These are phyloP conservation scores for Mycena chlorophos DNA, from an alignment of 768 basidiomycete genomes.

Conservation along the genomic window DNA sequence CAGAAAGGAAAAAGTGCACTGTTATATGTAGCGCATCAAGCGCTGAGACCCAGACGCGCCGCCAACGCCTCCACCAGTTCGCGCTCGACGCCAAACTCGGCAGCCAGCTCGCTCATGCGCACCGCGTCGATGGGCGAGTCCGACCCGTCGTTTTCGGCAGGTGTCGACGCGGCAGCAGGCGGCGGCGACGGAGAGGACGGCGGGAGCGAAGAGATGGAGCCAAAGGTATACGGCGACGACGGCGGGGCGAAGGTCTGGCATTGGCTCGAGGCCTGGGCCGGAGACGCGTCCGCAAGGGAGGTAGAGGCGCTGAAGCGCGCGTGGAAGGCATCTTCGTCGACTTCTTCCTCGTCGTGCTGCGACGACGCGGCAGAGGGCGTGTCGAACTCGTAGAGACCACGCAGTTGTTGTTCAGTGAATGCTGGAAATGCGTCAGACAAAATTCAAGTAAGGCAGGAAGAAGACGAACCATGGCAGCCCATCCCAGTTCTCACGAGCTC, in stretches of 20 bases:
- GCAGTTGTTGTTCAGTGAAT: slow-evolving; percentile 60
- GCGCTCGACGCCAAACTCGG: slow-evolving; percentile 74
- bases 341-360: slow-evolving; percentile 1
- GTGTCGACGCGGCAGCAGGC: slow-evolving; percentile 4
- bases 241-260: slow-evolving; percentile 18
- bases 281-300: background rate
- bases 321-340: slow-evolving; percentile 20
- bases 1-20: background rate
- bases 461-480: slow-evolving; percentile 55
- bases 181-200: background rate
- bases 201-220: background rate
- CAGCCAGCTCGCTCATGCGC: slow-evolving; percentile 51
- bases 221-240: slow-evolving; percentile 3
- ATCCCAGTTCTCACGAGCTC: slow-evolving; percentile 47
- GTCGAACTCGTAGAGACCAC: slow-evolving; percentile 22
- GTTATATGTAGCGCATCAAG: background rate
- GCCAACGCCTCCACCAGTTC: slow-evolving; percentile 67
- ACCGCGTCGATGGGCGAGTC: slow-evolving; percentile 35
- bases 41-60: slow-evolving; percentile 45
- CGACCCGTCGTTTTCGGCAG: background rate
- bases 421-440: slow-evolving; percentile 36
- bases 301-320: slow-evolving; percentile 8
- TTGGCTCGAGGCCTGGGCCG: slow-evolving; percentile 7
- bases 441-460: background rate
- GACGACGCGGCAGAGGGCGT: slow-evolving; percentile 2